phyloP scores from a whole-genome alignment of 331 rosid genomes.

The Dryas integrifolia region DNA sequence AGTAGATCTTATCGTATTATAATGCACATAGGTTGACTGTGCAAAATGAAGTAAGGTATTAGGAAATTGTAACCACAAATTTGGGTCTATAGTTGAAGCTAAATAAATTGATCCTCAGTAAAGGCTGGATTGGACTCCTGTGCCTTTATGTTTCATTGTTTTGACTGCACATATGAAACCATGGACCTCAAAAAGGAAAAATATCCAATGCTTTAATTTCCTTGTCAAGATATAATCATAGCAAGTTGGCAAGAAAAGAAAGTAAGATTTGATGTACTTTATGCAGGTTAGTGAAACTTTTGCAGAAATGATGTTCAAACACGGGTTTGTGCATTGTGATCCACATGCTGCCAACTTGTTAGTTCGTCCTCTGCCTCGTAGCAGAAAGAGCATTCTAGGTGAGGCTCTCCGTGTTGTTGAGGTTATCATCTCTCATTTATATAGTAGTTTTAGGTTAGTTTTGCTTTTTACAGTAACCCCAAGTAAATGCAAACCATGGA shows the following conservation, averaged over 20 bases:
- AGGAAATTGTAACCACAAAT: neutral
- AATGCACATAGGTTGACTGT: neutral
- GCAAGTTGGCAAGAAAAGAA: constrained; percentile 14
- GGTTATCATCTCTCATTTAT: neutral
- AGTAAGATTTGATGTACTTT: constrained; percentile 22
- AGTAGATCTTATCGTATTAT: neutral
- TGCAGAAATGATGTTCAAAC: constrained; percentile 99
- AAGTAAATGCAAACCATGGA: neutral
- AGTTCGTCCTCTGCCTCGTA: constrained; percentile 77
- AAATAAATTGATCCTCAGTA: neutral
- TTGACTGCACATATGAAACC: constrained; percentile 10
- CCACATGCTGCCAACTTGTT: constrained; percentile 94
- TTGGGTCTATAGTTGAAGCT: constrained; percentile 1
- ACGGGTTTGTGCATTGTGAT: constrained; percentile 98
- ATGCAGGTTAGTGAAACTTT: constrained; percentile 84
- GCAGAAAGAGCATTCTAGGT: constrained; percentile 66
- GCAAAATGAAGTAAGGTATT: neutral
- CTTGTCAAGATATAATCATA: constrained; percentile 11
- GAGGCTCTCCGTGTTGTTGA: constrained; percentile 20
- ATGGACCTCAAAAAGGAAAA: constrained; percentile 13
- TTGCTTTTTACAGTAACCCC: neutral
- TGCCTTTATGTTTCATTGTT: neutral
- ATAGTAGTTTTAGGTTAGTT: neutral
- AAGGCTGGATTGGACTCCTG: neutral
- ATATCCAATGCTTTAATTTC: constrained; percentile 15